phyloP scores from a whole-genome alignment of 148 eudicot species.

The Selenicereus undatus region DNA sequence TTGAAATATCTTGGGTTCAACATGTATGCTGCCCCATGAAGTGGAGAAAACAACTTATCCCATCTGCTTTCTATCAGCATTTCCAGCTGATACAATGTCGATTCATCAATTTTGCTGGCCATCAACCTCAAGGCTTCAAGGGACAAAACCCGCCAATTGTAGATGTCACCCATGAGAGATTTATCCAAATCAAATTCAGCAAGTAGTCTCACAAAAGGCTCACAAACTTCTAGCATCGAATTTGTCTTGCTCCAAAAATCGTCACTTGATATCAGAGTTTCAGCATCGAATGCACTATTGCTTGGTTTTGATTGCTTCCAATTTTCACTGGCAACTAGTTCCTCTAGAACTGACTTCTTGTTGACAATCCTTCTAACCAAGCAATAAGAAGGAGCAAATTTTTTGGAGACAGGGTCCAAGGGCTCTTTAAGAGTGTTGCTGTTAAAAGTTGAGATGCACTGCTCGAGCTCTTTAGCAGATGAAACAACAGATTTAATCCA shows the following conservation, averaged over 20 bases:
- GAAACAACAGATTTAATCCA: constrained; percentile 36
- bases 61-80: constrained; percentile 33
- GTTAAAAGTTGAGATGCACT: constrained; percentile 24
- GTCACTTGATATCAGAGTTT: constrained; percentile 25
- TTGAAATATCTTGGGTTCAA: constrained; percentile 37
- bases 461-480: constrained; percentile 28
- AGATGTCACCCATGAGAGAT: constrained; percentile 37
- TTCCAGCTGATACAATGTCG: constrained; percentile 29
- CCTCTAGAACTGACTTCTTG: constrained; percentile 19
- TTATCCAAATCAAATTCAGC: constrained; percentile 27
- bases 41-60: constrained; percentile 41
- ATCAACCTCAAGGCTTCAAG: constrained; percentile 31
- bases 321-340: constrained; percentile 29
- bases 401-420: constrained; percentile 16
- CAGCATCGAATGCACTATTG: constrained; percentile 16
- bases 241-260: constrained; percentile 34
- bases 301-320: constrained; percentile 39
- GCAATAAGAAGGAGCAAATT: constrained; percentile 34
- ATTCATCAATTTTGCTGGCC: constrained; percentile 21
- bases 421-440: constrained; percentile 15
- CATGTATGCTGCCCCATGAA: constrained; percentile 39
- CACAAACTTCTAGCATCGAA: constrained; percentile 30
- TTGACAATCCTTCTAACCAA: constrained; percentile 25
- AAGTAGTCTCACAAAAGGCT: constrained; percentile 32
- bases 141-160: constrained; percentile 34